These are phyloP conservation scores for Puccinia polysora DNA, from an alignment of 1,284 basidiomycete genomes.

Conservation along the genomic window DNA sequence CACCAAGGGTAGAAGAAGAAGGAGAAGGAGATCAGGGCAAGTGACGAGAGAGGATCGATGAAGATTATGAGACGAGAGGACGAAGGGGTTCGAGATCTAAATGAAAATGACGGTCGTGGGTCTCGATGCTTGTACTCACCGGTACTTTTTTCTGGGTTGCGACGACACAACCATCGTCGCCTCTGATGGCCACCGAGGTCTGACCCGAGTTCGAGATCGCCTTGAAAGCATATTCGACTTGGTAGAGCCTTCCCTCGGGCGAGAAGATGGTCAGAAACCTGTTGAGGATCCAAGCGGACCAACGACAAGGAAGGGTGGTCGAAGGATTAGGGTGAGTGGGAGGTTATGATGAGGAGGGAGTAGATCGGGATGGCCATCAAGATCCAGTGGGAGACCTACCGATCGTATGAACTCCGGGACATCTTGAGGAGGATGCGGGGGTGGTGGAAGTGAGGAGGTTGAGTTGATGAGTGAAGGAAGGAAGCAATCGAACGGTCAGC, in stretches of 20 bases:
- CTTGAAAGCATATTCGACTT: constrained; percentile 99
- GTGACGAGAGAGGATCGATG: too few species aligned
- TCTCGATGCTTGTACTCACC: too few species aligned
- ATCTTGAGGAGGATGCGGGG: too few species aligned
- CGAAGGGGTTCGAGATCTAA: too few species aligned
- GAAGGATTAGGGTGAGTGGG: not conserved
- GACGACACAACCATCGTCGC: constrained; percentile 88
- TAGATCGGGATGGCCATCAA: not conserved
- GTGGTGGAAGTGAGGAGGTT: too few species aligned
- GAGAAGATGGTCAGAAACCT: constrained; percentile 57
- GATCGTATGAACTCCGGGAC: constrained; percentile 48
- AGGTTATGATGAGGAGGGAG: not conserved
- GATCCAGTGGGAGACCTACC: constrained; percentile 45
- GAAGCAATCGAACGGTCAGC: too few species aligned
- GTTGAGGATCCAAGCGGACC: not conserved
- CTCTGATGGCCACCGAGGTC: constrained; percentile 85
- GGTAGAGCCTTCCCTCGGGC: constrained; percentile 62
- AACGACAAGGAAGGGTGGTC: not conserved
- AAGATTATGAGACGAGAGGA: too few species aligned
- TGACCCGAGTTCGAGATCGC: constrained; percentile 95
- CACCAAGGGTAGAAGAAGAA: too few species aligned
- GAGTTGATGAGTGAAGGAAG: too few species aligned
- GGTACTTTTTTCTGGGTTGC: constrained; percentile 98
- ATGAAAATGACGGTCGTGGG: too few species aligned
- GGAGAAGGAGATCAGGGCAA: too few species aligned